Evolutionary conservation across 176 grass and related monocot species (phyloP).

Genomic region (Zoysia pacifica): DNA sequence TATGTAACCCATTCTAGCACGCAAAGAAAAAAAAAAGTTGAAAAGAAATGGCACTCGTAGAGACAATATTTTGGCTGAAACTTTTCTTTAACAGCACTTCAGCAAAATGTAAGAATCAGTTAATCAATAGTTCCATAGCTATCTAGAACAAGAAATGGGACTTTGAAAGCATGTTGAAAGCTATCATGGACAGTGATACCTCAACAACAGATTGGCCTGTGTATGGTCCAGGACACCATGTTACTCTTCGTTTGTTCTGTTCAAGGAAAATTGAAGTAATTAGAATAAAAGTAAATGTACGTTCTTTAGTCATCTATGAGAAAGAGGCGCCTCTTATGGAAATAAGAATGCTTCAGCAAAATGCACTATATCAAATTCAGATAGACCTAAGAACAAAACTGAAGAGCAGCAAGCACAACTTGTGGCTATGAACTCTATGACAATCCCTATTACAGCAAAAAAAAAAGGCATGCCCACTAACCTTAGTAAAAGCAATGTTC

Average conservation of each 20-base stretch:
- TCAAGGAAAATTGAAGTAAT: conserved; percentile 31
- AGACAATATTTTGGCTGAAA: conserved; percentile 23
- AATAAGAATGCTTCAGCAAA: no score
- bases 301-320: conserved; percentile 15
- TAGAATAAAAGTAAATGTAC: conserved; percentile 16
- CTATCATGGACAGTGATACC: conserved; percentile 47
- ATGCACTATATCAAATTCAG: not conserved
- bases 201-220: conserved; percentile 51
- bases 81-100: conserved; percentile 13
- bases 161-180: conserved; percentile 14
- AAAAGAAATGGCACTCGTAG: conserved; percentile 3
- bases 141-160: conserved; percentile 28
- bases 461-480: conserved; percentile 36
- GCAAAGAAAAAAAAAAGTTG: conserved; percentile 3
- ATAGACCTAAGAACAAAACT: not conserved
- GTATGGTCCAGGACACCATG: conserved; percentile 74
- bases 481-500: conserved; percentile 54
- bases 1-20: not conserved
- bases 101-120: conserved; percentile 9
- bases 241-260: conserved; percentile 87
- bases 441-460: not conserved
- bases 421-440: not conserved
- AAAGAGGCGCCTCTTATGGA: conserved; percentile 1
- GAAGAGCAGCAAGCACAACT: not conserved
- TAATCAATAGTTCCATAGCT: conserved; percentile 20